Conservation (phyloP, 2,329 filamentous ascomycete species). For the Ophiocordyceps unilateralis region DNA sequence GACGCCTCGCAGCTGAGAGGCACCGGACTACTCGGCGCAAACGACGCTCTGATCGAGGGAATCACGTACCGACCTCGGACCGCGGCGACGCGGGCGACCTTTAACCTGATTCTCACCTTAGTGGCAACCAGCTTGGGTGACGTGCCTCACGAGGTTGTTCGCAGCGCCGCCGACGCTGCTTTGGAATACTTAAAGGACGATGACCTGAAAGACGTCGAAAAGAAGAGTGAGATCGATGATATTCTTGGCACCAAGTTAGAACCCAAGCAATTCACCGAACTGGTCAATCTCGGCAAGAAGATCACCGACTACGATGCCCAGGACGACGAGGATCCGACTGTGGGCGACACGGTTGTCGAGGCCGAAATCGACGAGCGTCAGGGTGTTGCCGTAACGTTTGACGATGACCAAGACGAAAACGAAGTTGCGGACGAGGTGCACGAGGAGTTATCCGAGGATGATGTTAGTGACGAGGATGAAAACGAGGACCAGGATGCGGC, state of each 20-base stretch:
- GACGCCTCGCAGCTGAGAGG: slow-evolving; percentile 50
- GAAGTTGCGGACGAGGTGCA: slow-evolving; percentile 70
- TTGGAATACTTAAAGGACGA: slow-evolving; percentile 90
- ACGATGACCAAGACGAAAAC: slow-evolving; percentile 77
- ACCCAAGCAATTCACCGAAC: slow-evolving; percentile 87
- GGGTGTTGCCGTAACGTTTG: slow-evolving; percentile 94
- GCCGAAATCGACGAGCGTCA: slow-evolving; percentile 84
- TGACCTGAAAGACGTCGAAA: slow-evolving; percentile 90
- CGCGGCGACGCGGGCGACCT: slow-evolving; percentile 77
- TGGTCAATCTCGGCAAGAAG: slow-evolving; percentile 94
- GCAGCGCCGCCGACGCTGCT: slow-evolving; percentile 84
- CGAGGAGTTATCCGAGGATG: slow-evolving; percentile 71
- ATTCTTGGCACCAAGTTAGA: slow-evolving; percentile 68
- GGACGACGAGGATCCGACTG: slow-evolving; percentile 76
- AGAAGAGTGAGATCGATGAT: slow-evolving; percentile 95
- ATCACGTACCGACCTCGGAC: slow-evolving; percentile 85
- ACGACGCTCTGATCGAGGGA: slow-evolving; percentile 77
- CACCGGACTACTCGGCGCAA: slow-evolving; percentile 64
- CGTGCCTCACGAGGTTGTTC: slow-evolving; percentile 77
- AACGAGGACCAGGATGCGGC: slow-evolving; percentile 41
- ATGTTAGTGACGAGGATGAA: slow-evolving; percentile 47
- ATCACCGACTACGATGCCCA: slow-evolving; percentile 97
- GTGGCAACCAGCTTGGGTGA: slow-evolving; percentile 81
- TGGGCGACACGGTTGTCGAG: slow-evolving; percentile 45
- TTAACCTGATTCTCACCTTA: slow-evolving; percentile 83